Base-by-base conservation (phyloP, 139 green algal genomes). In the Coelastrella sp. region DNA sequence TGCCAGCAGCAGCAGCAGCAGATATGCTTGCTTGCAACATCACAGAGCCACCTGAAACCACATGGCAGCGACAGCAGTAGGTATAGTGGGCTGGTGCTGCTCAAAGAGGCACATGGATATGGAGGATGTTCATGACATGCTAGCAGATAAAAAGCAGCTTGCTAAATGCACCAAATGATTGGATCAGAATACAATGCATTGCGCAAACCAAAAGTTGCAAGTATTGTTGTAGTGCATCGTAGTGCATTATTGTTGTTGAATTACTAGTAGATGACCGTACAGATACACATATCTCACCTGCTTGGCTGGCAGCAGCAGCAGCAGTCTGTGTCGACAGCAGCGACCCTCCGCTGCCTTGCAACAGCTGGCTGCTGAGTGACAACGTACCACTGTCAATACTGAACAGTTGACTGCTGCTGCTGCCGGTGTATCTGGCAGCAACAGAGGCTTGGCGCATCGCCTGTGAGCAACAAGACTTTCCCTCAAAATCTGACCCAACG, bases 341-440 rank as follows among this genome's bases (percentile, higher is more conserved):
- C 35, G 34, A 69, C 7, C n/a, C 62, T 4, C 30, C 62, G 30
- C 57, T 9, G 13, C 57, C 57, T 30, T n/a, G 25, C 67, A 76
- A 37, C 23, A 32, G 13, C 38, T 76, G 67, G 30, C 35, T 50
- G 37, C 37, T 76, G 34, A 81, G 73, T 21, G 73, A 68, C 73
- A 81, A 32, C 3, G 67, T 34, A 50, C 73, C 73, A 50, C 27
- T 50, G 15, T 30, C 34, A 32, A 81, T 40, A 34, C 73, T 81
- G 73, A 81, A 81, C 50, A 81, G 50, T 23, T 68, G 48, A 41
- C 73, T 81, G 72, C 21, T 77, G 68, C 68, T 77, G 68, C 68
- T 77, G 68, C 68, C 41, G 19, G 38, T n/a, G 37, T 13, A 34
- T 11, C 66, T n/a, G 66, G 5, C 69, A 78, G 37, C 67, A 51